A percentile compares a stretch with the other conserved stretches of the same genome.
Evolutionary conservation across 805 yeast genomes (phyloP).

Genomic region (Yarrowia sp.): DNA sequence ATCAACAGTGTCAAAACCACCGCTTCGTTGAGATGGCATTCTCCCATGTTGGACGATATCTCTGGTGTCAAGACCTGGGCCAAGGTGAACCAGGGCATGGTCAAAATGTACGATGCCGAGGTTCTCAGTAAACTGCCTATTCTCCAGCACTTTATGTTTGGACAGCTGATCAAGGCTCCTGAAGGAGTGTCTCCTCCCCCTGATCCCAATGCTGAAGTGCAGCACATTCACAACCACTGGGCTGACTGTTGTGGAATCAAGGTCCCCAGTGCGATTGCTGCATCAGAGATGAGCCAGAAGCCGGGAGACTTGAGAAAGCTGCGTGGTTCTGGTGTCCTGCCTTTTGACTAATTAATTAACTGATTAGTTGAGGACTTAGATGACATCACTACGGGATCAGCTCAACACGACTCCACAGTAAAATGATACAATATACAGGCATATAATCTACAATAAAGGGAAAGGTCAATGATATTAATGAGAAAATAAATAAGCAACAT

Average conservation of each 20-base stretch:
- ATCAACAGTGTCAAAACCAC: slow-evolving; percentile 74
- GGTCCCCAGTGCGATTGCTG: slow-evolving; percentile 95
- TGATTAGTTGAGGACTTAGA: too few species aligned
- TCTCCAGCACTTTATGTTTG: slow-evolving; percentile 92
- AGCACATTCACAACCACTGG: slow-evolving; percentile 66
- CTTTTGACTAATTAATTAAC: slow-evolving; percentile 48
- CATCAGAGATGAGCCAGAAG: slow-evolving; percentile 53
- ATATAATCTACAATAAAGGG: neutral
- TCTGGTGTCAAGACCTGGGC: slow-evolving; percentile 89
- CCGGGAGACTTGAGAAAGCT: slow-evolving; percentile 41
- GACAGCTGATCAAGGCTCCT: slow-evolving; percentile 72
- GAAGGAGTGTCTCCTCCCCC: slow-evolving; percentile 62
- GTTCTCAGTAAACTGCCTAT: slow-evolving; percentile 90
- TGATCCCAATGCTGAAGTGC: slow-evolving; percentile 47
- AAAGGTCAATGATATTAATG: neutral
- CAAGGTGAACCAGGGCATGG: slow-evolving; percentile 91
- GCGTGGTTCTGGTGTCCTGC: slow-evolving; percentile 40
- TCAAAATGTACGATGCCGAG: slow-evolving; percentile 94
- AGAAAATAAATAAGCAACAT: neutral
- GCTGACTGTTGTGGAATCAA: slow-evolving; percentile 98
- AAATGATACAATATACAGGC: neutral
- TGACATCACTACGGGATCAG: too few species aligned
- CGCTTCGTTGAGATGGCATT: slow-evolving; percentile 90
- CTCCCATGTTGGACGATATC: slow-evolving; percentile 96
- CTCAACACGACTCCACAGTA: too few species aligned